Evolutionary conservation across 2,329 filamentous ascomycete genomes (phyloP).

Genomic region (Curvularia lunata): DNA sequence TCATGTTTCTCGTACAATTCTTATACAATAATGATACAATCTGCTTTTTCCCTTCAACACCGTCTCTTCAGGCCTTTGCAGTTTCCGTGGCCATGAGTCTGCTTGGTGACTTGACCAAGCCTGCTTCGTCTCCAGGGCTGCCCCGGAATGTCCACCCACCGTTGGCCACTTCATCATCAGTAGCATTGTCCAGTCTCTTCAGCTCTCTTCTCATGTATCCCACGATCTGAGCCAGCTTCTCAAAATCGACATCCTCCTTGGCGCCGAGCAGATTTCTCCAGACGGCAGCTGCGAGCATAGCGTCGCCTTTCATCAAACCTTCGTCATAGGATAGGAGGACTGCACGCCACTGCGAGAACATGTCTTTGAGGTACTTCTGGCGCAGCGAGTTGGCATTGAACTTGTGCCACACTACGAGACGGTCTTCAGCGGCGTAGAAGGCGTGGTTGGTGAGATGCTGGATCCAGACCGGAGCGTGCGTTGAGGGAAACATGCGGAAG

Average conservation of each 20-base stretch:
- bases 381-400: conserved; percentile 61
- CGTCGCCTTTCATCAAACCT: conserved; percentile 76
- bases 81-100: conserved; percentile 30
- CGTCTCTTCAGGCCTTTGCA: conserved; percentile 12
- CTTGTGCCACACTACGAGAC: conserved; percentile 82
- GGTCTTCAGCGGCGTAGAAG: conserved; percentile 85
- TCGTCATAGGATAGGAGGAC: conserved; percentile 84
- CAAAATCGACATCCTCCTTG: conserved; percentile 66
- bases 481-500: conserved; percentile 76
- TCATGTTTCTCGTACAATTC: conserved; percentile 8
- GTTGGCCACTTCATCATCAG: conserved; percentile 59
- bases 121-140: conserved; percentile 50
- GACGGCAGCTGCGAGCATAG: conserved; percentile 78
- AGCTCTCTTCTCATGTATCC: conserved; percentile 67
- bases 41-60: not conserved
- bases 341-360: conserved; percentile 93
- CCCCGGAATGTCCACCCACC: conserved; percentile 59
- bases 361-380: conserved; percentile 76
- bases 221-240: conserved; percentile 66
- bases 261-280: conserved; percentile 95
- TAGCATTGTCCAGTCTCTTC: conserved; percentile 59
- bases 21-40: conserved; percentile 11
- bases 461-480: conserved; percentile 77
- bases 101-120: conserved; percentile 33
- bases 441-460: conserved; percentile 94